Base-by-base conservation (phyloP, 768 basidiomycete species). In the Leccinum pellstonianum region DNA sequence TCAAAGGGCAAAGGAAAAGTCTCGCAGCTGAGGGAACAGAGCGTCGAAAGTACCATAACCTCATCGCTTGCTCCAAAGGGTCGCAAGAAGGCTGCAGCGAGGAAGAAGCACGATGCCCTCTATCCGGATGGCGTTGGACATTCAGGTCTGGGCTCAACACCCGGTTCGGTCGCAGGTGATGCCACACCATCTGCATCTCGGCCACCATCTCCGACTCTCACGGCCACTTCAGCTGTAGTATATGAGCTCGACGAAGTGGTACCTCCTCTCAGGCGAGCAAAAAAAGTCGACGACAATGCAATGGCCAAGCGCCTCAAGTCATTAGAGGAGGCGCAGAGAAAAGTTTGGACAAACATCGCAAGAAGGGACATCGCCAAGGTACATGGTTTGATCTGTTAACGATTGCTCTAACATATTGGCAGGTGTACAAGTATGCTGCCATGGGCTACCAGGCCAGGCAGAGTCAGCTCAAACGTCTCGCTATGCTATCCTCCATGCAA, bases 271-370 rank as follows among this genome's bases (percentile, higher is more conserved):
- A 90, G 81, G 75, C 85, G 81, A 66, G 90, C 90, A 5, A 91
- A 89, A 72, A 90, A 87, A 71, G 77, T 90, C 3, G 91, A 93
- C 56, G 88, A 88, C 50, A 76, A 73, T 57, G 80, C 84, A 3
- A 88, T 90, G 81, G 71, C 83, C 25, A 91, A 91, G 68, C 84
- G 92, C 43, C 79, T 93, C 59, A 87, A 86, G 71, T 80, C 84
- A 6, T 70, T 94, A 31, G 93, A 93, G 69, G 94, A 94, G 65
- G 80, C 88, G 0, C 93, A 95, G 76, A 81, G 84, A 59, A 94
- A 93, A 75, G 88, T 93, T 9, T 96, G 94, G 94, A 87, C 86
- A 21, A 91, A 87, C 66, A 94, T 96, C 52, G 94, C 92, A 1
- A 81, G 84, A 62, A 81, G 86, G 65, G 94, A 95, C 66, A 84